Conservation (phyloP, 345 rosid species). For the Camelina hispida region DNA sequence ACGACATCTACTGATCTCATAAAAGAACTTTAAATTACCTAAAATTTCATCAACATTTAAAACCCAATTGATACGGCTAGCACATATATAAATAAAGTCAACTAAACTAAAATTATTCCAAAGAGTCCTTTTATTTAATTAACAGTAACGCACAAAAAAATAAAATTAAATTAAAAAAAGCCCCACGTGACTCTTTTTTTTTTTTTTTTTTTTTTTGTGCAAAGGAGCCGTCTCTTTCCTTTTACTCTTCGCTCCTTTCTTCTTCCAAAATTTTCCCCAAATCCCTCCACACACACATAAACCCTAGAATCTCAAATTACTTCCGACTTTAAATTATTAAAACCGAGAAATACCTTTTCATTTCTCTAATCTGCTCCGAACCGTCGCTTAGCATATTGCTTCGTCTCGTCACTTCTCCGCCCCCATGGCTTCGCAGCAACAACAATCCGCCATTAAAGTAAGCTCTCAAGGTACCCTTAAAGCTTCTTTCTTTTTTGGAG, state of each 20-base stretch:
- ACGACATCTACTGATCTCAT: too few species aligned
- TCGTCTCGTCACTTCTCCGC: conserved; percentile 5
- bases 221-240: conserved; percentile 34
- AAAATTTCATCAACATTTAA: too few species aligned
- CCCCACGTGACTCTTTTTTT: conserved; percentile 13
- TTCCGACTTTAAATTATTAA: background rate
- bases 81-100: too few species aligned
- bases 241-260: background rate
- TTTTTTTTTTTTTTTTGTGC: background rate
- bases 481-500: background rate
- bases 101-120: too few species aligned
- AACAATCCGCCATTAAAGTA: conserved; percentile 66
- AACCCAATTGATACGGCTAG: too few species aligned
- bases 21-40: too few species aligned
- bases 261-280: conserved; percentile 26
- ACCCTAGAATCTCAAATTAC: conserved; percentile 38
- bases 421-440: conserved; percentile 60
- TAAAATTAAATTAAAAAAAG: conserved; percentile 2
- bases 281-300: conserved; percentile 31
- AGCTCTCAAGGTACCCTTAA: conserved; percentile 1
- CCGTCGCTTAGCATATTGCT: conserved; percentile 18
- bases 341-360: background rate
- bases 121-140: too few species aligned
- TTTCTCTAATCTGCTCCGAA: conserved; percentile 17
- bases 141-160: too few species aligned